These are phyloP conservation scores for Nannochloropsis oceanica DNA, from an alignment of 108 stramenopile genomes.

Conservation along the genomic window DNA sequence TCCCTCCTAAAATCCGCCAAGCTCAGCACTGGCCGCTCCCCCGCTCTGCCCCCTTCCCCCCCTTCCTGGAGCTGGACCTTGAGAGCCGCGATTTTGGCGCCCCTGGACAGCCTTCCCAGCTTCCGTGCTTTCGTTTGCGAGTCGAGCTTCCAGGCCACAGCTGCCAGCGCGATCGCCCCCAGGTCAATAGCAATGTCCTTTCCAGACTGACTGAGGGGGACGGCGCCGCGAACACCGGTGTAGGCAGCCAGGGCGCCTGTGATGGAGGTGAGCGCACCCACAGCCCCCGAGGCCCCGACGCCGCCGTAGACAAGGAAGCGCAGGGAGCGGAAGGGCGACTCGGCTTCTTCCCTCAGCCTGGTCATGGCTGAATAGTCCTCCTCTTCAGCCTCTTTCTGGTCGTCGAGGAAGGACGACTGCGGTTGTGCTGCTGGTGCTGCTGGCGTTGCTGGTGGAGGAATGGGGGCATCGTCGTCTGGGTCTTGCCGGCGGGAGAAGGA, in stretches of 20 bases:
- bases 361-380: not conserved
- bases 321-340: not conserved
- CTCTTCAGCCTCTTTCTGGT: not conserved
- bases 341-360: not conserved
- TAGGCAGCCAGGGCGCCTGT: not conserved
- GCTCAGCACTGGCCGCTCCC: not conserved
- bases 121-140: not conserved
- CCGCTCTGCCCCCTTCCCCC: not conserved
- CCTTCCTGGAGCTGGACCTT: not conserved
- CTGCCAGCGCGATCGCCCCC: not conserved
- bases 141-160: not conserved
- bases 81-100: not conserved
- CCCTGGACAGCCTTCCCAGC: not conserved
- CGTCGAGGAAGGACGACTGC: not conserved
- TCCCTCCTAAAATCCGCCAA: not conserved
- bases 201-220: not conserved
- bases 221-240: not conserved
- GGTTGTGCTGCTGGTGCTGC: too few species aligned
- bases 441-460: too few species aligned
- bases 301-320: not conserved
- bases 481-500: too few species aligned
- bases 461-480: too few species aligned
- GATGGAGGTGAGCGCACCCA: not conserved
- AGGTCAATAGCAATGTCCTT: not conserved
- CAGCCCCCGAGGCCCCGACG: not conserved